phyloP scores from a whole-genome alignment of 495 filamentous ascomycete species.

The Diplogelasinospora grovesii region DNA sequence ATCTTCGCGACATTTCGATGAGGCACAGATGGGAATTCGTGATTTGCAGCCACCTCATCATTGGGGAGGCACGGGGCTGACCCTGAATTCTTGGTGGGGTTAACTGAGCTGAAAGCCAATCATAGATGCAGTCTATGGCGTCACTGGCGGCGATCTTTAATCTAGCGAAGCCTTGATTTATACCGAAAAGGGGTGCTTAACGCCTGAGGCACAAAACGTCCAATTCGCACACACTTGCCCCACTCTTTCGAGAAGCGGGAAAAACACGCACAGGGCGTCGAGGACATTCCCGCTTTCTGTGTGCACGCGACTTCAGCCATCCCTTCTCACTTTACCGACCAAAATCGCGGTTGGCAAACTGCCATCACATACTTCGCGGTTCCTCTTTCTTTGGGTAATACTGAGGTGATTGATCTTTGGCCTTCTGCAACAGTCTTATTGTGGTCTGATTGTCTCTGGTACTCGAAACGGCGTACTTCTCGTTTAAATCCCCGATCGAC shows the following conservation, averaged over 20 bases:
- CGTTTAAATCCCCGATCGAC: slow-evolving; percentile 17
- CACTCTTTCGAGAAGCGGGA: no score
- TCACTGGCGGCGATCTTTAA: slow-evolving; percentile 17
- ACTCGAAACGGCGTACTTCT: slow-evolving; percentile 1
- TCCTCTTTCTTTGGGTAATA: background rate
- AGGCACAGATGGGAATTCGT: slow-evolving; percentile 4
- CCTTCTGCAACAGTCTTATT: background rate
- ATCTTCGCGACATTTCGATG: background rate
- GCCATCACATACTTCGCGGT: background rate
- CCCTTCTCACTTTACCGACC: no score
- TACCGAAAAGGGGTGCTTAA: background rate
- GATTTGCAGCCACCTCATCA: slow-evolving; percentile 18
- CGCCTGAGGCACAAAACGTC: slow-evolving; percentile 2
- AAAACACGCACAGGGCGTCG: no score
- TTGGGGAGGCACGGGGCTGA: slow-evolving; percentile 7
- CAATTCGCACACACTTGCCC: background rate
- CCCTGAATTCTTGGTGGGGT: background rate
- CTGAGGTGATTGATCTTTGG: background rate
- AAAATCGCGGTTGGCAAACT: no score
- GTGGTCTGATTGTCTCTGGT: background rate
- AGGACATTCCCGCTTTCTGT: no score
- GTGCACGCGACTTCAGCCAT: no score
- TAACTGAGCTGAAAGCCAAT: slow-evolving; percentile 8
- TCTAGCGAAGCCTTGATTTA: background rate
- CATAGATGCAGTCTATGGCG: slow-evolving; percentile 4